Conservation (phyloP, 73 alveolate species). For the Loxodes magnus region DNA sequence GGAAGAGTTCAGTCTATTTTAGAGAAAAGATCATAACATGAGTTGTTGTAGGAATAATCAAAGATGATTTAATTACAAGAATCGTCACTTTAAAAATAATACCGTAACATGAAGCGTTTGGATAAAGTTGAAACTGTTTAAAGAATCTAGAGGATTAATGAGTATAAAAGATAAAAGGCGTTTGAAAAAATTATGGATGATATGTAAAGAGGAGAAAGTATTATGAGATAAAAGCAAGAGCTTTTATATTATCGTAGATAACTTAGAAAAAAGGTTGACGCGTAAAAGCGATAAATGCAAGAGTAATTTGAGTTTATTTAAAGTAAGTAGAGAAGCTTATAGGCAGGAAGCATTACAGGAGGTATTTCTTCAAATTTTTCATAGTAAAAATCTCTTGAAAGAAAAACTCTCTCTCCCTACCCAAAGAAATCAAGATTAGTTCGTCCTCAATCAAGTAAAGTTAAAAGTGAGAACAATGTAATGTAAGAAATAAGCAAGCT, state of each 20-base stretch:
- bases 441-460: constrained; percentile 12
- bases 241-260: constrained; percentile 8
- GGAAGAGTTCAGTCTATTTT: constrained; percentile 9
- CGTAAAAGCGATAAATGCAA: constrained; percentile 15
- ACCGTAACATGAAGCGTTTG: constrained; percentile 2
- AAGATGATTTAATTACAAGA: constrained; percentile 16
- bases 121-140: constrained; percentile 29
- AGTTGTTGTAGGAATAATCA: neutral
- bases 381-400: neutral
- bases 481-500: neutral
- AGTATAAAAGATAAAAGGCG: constrained; percentile 17
- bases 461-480: constrained; percentile 8
- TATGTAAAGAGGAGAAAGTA: constrained; percentile 6
- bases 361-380: neutral
- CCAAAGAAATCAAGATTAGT: neutral
- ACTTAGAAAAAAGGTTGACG: constrained; percentile 16
- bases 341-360: neutral
- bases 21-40: constrained; percentile 5
- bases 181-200: constrained; percentile 6
- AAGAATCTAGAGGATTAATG: constrained; percentile 19
- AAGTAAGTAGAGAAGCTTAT: neutral
- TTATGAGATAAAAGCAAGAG: constrained; percentile 20
- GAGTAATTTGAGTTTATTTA: neutral
- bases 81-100: neutral
- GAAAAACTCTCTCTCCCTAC: neutral